phyloP scores from a whole-genome alignment of 1,284 basidiomycete genomes.

The Irpex lacteus region DNA sequence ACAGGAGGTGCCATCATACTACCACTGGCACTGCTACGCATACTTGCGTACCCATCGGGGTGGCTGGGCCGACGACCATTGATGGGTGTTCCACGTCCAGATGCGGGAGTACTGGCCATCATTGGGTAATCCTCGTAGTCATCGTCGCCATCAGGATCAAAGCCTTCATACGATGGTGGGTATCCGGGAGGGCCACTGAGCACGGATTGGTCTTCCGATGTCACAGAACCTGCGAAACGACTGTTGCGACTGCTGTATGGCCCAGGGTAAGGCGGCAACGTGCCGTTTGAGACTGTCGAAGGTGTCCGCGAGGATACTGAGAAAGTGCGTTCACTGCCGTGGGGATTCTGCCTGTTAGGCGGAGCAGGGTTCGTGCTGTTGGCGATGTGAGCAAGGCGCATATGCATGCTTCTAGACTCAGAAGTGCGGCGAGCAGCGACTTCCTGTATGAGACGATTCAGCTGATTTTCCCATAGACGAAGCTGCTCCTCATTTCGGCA shows the following conservation, averaged over 20 bases:
- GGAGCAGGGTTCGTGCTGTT: conserved; percentile 46
- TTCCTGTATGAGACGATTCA: conserved; percentile 84
- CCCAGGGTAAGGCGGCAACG: conserved; percentile 22
- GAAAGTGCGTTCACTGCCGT: conserved; percentile 17
- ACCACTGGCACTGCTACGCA: conserved; percentile 22
- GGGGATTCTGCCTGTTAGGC: conserved; percentile 20
- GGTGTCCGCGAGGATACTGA: conserved; percentile 28
- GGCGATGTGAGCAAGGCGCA: conserved; percentile 34
- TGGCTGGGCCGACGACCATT: conserved; percentile 54
- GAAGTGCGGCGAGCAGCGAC: conserved; percentile 60
- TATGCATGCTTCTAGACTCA: conserved; percentile 45
- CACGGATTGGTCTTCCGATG: conserved; percentile 22
- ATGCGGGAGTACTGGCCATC: conserved; percentile 43
- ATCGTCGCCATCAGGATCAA: conserved; percentile 66
- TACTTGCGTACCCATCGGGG: conserved; percentile 36
- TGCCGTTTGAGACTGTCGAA: conserved; percentile 15
- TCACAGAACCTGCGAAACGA: conserved; percentile 24
- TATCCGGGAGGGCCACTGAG: conserved; percentile 52
- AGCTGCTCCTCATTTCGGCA: conserved; percentile 94
- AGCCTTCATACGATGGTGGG: conserved; percentile 56
- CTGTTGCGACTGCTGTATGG: conserved; percentile 36
- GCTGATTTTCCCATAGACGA: conserved; percentile 86
- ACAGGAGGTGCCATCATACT: conserved; percentile 17
- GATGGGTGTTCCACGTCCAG: conserved; percentile 70
- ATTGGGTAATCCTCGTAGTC: conserved; percentile 73